A percentile compares a stretch with the other conserved stretches of the same genome.
Evolutionary conservation across 495 filamentous ascomycete species (phyloP).

Genomic region (Venustampulla echinocandica): DNA sequence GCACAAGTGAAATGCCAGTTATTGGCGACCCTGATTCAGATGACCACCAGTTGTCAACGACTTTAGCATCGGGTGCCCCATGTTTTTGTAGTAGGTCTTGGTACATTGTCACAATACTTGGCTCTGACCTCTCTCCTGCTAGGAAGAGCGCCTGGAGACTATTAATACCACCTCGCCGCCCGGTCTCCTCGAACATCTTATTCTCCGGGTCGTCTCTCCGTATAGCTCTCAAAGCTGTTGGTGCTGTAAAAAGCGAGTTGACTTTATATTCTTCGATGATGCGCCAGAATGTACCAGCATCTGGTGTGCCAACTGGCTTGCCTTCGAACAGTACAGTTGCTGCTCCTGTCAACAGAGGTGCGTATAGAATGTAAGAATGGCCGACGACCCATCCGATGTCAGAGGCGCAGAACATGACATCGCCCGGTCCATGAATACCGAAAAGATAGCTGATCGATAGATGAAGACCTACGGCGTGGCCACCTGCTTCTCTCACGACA

Average conservation of each 20-base stretch:
- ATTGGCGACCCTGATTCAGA: constrained; percentile 89
- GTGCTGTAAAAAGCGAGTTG: constrained; percentile 76
- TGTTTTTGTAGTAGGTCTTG: constrained; percentile 59
- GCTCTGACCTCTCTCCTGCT: constrained; percentile 84
- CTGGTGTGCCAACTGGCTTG: constrained; percentile 83
- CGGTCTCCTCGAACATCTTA: constrained; percentile 49
- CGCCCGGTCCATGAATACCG: constrained; percentile 66
- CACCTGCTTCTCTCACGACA: constrained; percentile 73
- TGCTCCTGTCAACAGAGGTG: constrained; percentile 71
- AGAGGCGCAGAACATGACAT: constrained; percentile 79
- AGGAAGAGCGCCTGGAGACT: constrained; percentile 69
- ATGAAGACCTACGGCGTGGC: constrained; percentile 79
- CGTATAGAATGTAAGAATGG: constrained; percentile 81
- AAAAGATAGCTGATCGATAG: constrained; percentile 74
- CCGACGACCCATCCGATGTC: constrained; percentile 84
- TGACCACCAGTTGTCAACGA: constrained; percentile 96
- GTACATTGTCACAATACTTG: constrained; percentile 72
- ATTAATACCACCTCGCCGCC: constrained; percentile 55
- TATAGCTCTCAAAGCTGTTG: constrained; percentile 80
- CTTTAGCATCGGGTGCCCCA: constrained; percentile 52
- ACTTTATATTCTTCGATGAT: constrained; percentile 78
- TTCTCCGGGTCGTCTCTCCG: constrained; percentile 76
- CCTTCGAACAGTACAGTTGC: constrained; percentile 87
- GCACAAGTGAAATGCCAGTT: constrained; percentile 63
- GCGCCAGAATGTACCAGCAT: constrained; percentile 81